These are phyloP conservation scores for Fusarium dlaminii DNA, from an alignment of 2,329 filamentous ascomycete genomes.

Conservation along the genomic window DNA sequence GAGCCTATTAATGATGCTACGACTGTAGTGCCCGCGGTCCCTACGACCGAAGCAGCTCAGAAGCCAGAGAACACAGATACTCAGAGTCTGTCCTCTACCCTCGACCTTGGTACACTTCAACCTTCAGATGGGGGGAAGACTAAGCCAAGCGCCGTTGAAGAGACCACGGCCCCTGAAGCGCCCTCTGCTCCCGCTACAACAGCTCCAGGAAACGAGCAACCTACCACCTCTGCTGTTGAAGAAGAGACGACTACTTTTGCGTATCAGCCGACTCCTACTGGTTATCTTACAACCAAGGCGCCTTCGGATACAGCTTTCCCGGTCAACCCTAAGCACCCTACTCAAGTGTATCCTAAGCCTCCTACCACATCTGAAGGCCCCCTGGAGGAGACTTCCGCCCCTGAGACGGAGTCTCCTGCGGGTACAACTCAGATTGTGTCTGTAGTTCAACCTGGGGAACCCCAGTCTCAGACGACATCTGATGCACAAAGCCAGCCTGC, in stretches of 20 bases:
- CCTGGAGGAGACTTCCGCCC: neutral
- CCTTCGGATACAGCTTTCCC: slow-evolving; percentile 11
- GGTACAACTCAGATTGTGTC: slow-evolving; percentile 30
- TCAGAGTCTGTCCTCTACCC: slow-evolving; percentile 22
- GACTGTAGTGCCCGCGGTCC: neutral
- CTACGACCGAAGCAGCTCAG: slow-evolving; percentile 12
- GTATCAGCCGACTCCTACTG: slow-evolving; percentile 14
- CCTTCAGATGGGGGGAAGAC: slow-evolving; percentile 18
- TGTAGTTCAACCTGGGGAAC: slow-evolving; percentile 24
- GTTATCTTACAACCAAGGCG: slow-evolving; percentile 5
- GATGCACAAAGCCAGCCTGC: slow-evolving; percentile 8
- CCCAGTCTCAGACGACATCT: slow-evolving; percentile 10
- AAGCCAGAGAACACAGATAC: slow-evolving; percentile 14
- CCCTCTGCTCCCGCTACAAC: slow-evolving; percentile 13
- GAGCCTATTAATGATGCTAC: slow-evolving; percentile 1
- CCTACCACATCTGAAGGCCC: neutral
- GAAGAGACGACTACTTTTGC: slow-evolving; percentile 5
- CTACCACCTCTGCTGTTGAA: neutral
- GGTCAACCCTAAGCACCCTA: slow-evolving; percentile 9
- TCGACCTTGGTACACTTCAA: slow-evolving; percentile 38
- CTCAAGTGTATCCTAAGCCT: slow-evolving; percentile 1
- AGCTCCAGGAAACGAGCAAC: neutral
- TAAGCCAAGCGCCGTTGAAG: slow-evolving; percentile 9
- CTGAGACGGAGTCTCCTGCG: neutral
- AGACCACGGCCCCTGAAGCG: slow-evolving; percentile 13